Base-by-base conservation (phyloP, 164 flowering plant genomes). In the Vitis rotundifolia region DNA sequence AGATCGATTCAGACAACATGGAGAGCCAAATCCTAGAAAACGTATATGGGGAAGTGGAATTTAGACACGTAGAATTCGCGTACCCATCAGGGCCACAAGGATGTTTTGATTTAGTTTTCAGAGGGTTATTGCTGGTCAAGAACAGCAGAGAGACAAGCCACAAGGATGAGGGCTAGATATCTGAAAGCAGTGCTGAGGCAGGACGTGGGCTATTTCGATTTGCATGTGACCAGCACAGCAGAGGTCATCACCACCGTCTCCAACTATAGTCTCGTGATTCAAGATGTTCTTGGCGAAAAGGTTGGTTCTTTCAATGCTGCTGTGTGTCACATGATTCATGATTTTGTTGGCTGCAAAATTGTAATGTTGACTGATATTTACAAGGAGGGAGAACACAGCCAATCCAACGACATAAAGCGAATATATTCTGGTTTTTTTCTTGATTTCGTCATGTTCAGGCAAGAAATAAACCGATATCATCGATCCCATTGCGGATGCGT, bases 41-140 rank as follows among this genome's bases (percentile, higher is more conserved):
- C 1, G 81, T 89, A 16, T 64, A 75, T 1, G 98, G 97, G 18
- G 82, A 87, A 63, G 87, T 94, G 8, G 91, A 89, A 70, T 89
- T 94, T 79, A 83, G 56, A 16, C 81, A 89, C 49, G 83, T 92
- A 0, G 72, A 79, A 29, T 94, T 94, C 67, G 87, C 92, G 0
- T 94, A 94, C 79, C 97, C 97, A 2, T 89, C 97, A 11, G 75
- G 97, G 63, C 87, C 89, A n/a, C n/a, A n/a, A n/a, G n/a, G n/a
- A n/a, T n/a, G n/a, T n/a, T n/a, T n/a, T n/a, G n/a, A n/a, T n/a
- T n/a, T n/a, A n/a, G n/a, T 28, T 72, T 66, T 54, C 51, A 93
- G 98, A 93, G 88, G 98, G 93, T 9, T 91, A 81, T 75, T 93
- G 97, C 59, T 93, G 97, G 97, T 77, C 93, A 64, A 84, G 92